A percentile compares a stretch with the other conserved stretches of the same genome.
These are phyloP conservation scores for Penicillium sp. DNA, from an alignment of 2,329 filamentous ascomycete species.

Conservation along the genomic window DNA sequence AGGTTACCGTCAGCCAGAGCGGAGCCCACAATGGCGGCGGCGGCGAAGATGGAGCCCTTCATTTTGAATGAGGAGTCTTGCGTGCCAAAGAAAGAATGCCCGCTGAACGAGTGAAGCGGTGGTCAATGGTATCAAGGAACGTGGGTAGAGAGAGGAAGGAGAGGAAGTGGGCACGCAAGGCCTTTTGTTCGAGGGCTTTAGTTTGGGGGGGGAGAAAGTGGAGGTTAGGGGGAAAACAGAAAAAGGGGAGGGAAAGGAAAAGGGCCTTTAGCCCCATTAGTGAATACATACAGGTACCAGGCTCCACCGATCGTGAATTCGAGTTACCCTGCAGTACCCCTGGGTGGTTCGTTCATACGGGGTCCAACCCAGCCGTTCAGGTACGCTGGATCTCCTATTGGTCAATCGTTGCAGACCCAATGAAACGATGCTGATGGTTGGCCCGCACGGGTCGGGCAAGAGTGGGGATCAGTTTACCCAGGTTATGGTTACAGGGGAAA, in stretches of 20 bases:
- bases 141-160: conserved; percentile 11
- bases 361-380: conserved; percentile 1
- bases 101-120: conserved; percentile 69
- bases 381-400: background rate
- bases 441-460: conserved; percentile 4
- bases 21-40: conserved; percentile 51
- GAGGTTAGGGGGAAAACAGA: conserved; percentile 16
- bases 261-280: background rate
- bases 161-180: conserved; percentile 22
- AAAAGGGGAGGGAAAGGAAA: conserved; percentile 11
- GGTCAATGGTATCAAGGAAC: conserved; percentile 28
- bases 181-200: conserved; percentile 25
- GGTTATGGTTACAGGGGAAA: background rate
- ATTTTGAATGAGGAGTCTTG: conserved; percentile 51
- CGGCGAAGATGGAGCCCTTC: conserved; percentile 70
- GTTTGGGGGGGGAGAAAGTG: conserved; percentile 15
- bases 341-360: background rate
- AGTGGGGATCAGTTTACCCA: background rate
- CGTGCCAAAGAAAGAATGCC: conserved; percentile 64
- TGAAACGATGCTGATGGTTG: background rate
- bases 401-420: background rate
- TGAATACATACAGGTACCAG: background rate
- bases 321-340: background rate
- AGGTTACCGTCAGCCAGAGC: conserved; percentile 59
- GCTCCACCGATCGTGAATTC: conserved; percentile 3